Base-by-base conservation (phyloP, 305 asterid genomes). In the Lippia alba region DNA sequence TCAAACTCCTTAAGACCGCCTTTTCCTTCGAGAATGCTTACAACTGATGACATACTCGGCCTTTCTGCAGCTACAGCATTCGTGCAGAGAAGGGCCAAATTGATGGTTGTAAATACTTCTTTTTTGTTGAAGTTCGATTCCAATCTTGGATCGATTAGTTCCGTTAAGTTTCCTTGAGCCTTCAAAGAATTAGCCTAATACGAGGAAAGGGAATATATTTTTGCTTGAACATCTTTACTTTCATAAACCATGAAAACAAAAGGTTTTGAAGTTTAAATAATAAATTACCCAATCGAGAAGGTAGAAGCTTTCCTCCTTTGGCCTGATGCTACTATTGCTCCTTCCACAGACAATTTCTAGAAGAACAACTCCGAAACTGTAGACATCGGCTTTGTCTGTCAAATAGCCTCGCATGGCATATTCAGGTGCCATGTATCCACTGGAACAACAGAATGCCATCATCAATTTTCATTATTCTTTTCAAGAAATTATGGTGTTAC, bases 391-490 rank as follows among this genome's bases (percentile, higher is more conserved):
- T 77, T 83, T 85, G 65, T 81, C 82, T 6, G 88, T 79, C 69
- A 83, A 75, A 73, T 83, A 66, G 34, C 88, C 91, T 55, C 79
- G 73, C 84, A 83, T 71, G 64, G 88, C 90, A 73, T 85, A 85
- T 70, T 85, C 90, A 18, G 90, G 90, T 0, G 87, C 90, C 87
- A 85, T 85, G 32, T 85, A 85, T 46, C 88, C 88, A 16, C 86
- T 83, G 75, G 16, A 46, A 64, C 68, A 56, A 24, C 40, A 68
- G 3, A 56, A 63, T 14, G 20, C 41, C 49, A 44, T 44, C 10
- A 11, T 44, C 15, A 9, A 64, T 34, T 45, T 56, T 6, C 36
- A 18, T 20, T 11, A 12, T 45, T 17, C 11, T 61, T 14, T 5
- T 49, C 49, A 2, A 8, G 14, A 44, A 44, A 11, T 10, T 44